A percentile compares a stretch with the other conserved stretches of the same genome.
Evolutionary conservation across 2,329 filamentous ascomycete genomes (phyloP).

Genomic region (Fusarium sp.): DNA sequence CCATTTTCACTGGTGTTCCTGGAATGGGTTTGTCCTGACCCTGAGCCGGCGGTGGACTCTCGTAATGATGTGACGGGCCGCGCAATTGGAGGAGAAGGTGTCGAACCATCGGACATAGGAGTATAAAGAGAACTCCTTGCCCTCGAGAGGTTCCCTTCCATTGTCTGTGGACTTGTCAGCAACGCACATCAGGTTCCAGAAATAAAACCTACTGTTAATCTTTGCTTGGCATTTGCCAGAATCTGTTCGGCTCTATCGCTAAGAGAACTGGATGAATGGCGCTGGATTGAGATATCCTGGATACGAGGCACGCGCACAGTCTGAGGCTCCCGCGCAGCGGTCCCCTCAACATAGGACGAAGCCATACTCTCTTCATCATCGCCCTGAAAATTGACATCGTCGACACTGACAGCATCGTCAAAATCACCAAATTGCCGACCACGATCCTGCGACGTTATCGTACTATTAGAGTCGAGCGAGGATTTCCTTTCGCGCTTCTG

Average conservation of each 20-base stretch:
- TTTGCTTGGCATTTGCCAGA: conserved; percentile 89
- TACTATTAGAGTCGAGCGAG: conserved; percentile 71
- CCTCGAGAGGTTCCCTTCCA: conserved; percentile 90
- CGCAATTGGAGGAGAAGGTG: conserved; percentile 61
- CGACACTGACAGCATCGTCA: conserved; percentile 70
- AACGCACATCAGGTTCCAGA: background rate
- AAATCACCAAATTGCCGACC: conserved; percentile 67
- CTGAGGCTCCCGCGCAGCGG: conserved; percentile 44
- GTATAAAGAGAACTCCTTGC: conserved; percentile 74
- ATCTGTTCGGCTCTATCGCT: conserved; percentile 90
- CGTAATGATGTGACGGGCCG: conserved; percentile 44
- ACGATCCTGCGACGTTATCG: conserved; percentile 64
- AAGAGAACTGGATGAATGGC: conserved; percentile 77
- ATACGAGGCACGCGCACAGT: conserved; percentile 20
- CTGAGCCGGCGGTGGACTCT: conserved; percentile 32
- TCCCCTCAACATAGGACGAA: conserved; percentile 64
- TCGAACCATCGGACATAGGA: conserved; percentile 60
- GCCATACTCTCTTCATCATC: conserved; percentile 75
- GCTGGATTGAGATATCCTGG: conserved; percentile 58
- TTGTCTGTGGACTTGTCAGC: conserved; percentile 68
- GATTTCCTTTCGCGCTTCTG: conserved; percentile 61
- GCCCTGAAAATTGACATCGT: conserved; percentile 73
- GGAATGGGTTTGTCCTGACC: conserved; percentile 43
- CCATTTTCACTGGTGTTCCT: conserved; percentile 51
- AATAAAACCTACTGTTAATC: conserved; percentile 76